phyloP scores from a whole-genome alignment of 352 stramenopile species.

The Phytophthora pisi region DNA sequence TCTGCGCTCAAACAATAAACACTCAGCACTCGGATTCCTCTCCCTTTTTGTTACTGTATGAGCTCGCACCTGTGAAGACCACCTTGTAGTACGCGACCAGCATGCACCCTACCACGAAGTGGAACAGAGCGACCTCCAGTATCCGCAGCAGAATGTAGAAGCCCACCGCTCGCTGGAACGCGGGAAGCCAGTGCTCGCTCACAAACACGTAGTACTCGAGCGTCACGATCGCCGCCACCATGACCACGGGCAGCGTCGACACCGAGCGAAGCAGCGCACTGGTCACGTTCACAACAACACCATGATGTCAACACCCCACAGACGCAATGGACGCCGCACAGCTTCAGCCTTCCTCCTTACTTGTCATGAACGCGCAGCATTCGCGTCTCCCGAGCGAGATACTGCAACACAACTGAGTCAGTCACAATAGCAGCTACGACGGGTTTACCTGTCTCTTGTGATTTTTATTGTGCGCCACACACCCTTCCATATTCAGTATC shows the following conservation, averaged over 20 bases:
- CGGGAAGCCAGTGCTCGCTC: conserved; percentile 52
- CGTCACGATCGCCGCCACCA: conserved; percentile 61
- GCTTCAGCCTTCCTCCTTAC: conserved; percentile 26
- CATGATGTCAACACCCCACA: not conserved
- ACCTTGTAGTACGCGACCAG: conserved; percentile 75
- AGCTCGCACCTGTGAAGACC: conserved; percentile 66
- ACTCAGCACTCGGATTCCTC: conserved; percentile 1
- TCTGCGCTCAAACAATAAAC: conserved; percentile 41
- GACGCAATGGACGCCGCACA: not conserved
- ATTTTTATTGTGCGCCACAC: not conserved
- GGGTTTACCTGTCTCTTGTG: not conserved
- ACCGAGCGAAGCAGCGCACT: conserved; percentile 70
- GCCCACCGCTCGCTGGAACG: conserved; percentile 28
- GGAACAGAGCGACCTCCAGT: conserved; percentile 58
- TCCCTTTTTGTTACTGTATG: not conserved
- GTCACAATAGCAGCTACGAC: not conserved
- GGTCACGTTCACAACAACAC: not conserved
- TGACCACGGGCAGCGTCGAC: conserved; percentile 63
- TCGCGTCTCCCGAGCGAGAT: conserved; percentile 4
- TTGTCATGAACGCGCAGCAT: conserved; percentile 84
- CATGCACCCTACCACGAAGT: conserved; percentile 57
- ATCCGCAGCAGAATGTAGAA: conserved; percentile 30
- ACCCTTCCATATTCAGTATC: conserved; percentile 8
- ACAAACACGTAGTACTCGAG: conserved; percentile 80
- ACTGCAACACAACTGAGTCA: not conserved